Conservation (phyloP, 2,329 filamentous ascomycete genomes). For the Pyricularia grisea region DNA sequence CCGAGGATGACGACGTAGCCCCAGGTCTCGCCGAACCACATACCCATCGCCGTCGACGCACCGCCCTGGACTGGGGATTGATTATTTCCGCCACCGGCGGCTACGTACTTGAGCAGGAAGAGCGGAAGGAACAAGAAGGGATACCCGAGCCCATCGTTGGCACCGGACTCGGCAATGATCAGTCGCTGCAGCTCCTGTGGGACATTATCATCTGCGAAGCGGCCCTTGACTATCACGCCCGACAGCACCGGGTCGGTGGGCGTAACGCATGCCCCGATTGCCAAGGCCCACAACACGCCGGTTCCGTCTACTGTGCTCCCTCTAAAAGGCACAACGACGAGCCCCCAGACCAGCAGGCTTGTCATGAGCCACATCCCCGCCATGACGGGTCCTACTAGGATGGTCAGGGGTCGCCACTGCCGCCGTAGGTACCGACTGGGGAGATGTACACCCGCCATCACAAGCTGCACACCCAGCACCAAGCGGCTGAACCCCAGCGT, state of each 20-base stretch:
- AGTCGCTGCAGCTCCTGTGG: slow-evolving; percentile 73
- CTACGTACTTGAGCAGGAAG: slow-evolving; percentile 67
- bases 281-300: slow-evolving; percentile 67
- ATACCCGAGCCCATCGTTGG: slow-evolving; percentile 84
- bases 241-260: slow-evolving; percentile 84
- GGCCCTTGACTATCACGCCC: slow-evolving; percentile 86
- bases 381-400: slow-evolving; percentile 81
- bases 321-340: slow-evolving; percentile 50
- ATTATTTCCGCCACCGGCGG: slow-evolving; percentile 45
- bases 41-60: slow-evolving; percentile 55
- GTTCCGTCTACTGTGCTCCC: slow-evolving; percentile 30
- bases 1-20: slow-evolving; percentile 75
- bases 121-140: slow-evolving; percentile 80
- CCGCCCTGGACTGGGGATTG: slow-evolving; percentile 47
- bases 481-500: slow-evolving; percentile 80
- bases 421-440: slow-evolving; percentile 70
- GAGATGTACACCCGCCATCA: slow-evolving; percentile 79
- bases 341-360: slow-evolving; percentile 62
- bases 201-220: slow-evolving; percentile 86
- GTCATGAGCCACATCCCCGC: slow-evolving; percentile 76
- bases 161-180: slow-evolving; percentile 73
- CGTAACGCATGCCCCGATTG: slow-evolving; percentile 78
- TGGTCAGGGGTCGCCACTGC: slow-evolving; percentile 67
- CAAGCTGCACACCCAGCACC: slow-evolving; percentile 82
- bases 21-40: slow-evolving; percentile 84